Percentiles rank a stretch among this genome's conserved stretches.
These are phyloP conservation scores for Penicillium sp. DNA, from an alignment of 2,329 filamentous ascomycete species.

Conservation along the genomic window DNA sequence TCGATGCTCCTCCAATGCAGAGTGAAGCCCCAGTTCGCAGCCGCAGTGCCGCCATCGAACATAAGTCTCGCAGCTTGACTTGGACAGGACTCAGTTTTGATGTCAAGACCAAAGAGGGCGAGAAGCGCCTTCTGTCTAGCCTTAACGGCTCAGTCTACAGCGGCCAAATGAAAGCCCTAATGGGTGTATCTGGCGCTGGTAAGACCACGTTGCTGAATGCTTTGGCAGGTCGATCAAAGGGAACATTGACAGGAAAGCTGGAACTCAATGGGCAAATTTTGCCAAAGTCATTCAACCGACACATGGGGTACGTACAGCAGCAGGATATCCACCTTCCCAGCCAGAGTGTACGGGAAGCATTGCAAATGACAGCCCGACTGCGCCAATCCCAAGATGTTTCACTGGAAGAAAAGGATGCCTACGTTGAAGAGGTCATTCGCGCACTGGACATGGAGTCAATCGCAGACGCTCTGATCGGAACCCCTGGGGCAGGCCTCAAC, in stretches of 20 bases:
- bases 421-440: slow-evolving; percentile 63
- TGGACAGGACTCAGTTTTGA: background rate
- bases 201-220: slow-evolving; percentile 11
- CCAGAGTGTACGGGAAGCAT: slow-evolving; percentile 62
- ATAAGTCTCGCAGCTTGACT: too few relatives aligned
- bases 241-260: too few relatives aligned
- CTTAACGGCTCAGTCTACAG: background rate
- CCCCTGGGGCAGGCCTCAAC: slow-evolving; percentile 58
- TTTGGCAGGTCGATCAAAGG: background rate
- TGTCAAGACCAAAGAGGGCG: background rate
- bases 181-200: slow-evolving; percentile 4
- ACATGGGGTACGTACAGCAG: too few relatives aligned
- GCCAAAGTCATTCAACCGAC: too few relatives aligned
- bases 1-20: too few relatives aligned
- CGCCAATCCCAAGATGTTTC: slow-evolving; percentile 59
- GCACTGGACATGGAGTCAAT: slow-evolving; percentile 67
- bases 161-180: slow-evolving; percentile 1
- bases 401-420: slow-evolving; percentile 61
- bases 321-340: slow-evolving; percentile 63
- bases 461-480: slow-evolving; percentile 63
- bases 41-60: too few relatives aligned
- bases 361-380: slow-evolving; percentile 63
- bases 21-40: too few relatives aligned
- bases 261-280: too few relatives aligned
- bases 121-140: background rate